These are phyloP conservation scores for Boletus bicolor DNA, from an alignment of 768 basidiomycete genomes.

Conservation along the genomic window DNA sequence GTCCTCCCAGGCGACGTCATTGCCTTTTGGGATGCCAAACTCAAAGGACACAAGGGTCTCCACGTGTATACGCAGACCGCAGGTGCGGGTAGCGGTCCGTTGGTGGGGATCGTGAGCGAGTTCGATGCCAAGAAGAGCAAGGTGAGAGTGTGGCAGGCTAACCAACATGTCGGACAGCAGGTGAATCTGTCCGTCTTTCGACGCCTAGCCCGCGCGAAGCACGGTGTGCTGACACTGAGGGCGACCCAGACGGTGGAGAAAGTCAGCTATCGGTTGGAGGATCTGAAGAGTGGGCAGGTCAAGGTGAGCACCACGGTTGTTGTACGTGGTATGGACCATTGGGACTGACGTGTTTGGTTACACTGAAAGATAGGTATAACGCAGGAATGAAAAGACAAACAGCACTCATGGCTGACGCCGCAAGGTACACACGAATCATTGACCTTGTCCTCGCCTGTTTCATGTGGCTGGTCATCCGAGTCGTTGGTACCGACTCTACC, in stretches of 20 bases:
- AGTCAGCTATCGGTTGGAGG: slow-evolving; percentile 85
- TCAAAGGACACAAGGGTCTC: slow-evolving; percentile 79
- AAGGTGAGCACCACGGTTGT: slow-evolving; percentile 46
- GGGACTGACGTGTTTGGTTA: slow-evolving; percentile 7
- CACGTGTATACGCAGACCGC: slow-evolving; percentile 58
- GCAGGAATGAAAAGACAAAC: too few species aligned
- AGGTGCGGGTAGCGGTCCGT: too few species aligned
- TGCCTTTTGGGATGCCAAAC: slow-evolving; percentile 67
- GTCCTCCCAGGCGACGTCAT: slow-evolving; percentile 87
- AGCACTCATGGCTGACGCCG: too few species aligned
- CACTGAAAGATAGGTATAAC: too few species aligned
- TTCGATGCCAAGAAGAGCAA: too few species aligned
- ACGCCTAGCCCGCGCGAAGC: slow-evolving; percentile 28
- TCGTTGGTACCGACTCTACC: too few species aligned
- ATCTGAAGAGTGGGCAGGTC: slow-evolving; percentile 79
- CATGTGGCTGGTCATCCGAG: too few species aligned
- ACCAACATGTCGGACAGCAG: slow-evolving; percentile 35
- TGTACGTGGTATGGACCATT: neutral
- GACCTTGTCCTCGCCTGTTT: too few species aligned
- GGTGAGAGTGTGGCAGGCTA: slow-evolving; percentile 29
- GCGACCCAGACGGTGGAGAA: slow-evolving; percentile 58
- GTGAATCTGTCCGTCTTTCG: slow-evolving; percentile 41
- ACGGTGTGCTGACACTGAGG: slow-evolving; percentile 36
- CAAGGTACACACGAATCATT: too few species aligned
- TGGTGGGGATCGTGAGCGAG: too few species aligned